Conservation (phyloP, 129 eudicot genomes). For the carrot (Daucus carota) region DNA sequence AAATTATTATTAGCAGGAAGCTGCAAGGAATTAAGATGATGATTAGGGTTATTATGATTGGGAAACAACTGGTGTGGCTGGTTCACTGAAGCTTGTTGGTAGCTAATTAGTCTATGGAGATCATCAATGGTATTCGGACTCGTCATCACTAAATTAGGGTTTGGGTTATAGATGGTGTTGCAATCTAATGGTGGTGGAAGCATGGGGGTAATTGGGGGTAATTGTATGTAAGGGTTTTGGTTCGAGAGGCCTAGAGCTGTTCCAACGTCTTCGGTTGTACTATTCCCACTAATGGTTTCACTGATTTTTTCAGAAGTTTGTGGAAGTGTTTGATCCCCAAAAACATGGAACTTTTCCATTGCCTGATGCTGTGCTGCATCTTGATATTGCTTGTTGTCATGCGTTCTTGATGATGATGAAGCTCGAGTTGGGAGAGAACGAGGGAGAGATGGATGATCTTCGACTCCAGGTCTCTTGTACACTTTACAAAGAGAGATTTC, state of each 20-base stretch:
- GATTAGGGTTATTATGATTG: slow-evolving; percentile 9
- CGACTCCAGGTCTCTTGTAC: slow-evolving; percentile 29
- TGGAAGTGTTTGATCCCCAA: slow-evolving; percentile 19
- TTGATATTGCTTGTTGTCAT: slow-evolving; percentile 4
- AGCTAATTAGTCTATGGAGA: slow-evolving; percentile 51
- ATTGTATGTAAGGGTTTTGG: slow-evolving; percentile 25
- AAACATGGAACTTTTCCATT: slow-evolving; percentile 19
- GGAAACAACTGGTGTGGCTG: slow-evolving; percentile 21
- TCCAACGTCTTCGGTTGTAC: slow-evolving; percentile 43
- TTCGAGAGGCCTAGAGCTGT: slow-evolving; percentile 44
- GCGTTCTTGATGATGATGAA: slow-evolving; percentile 28
- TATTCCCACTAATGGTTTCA: slow-evolving; percentile 47
- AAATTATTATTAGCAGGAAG: slow-evolving; percentile 15
- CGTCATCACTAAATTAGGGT: slow-evolving; percentile 6
- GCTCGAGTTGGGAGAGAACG: slow-evolving; percentile 31
- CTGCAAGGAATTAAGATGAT: slow-evolving; percentile 16
- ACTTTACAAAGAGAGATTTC: slow-evolving; percentile 25
- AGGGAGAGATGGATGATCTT: slow-evolving; percentile 35
- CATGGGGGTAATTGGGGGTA: slow-evolving; percentile 16
- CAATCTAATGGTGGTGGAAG: slow-evolving; percentile 17
- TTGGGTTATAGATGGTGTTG: slow-evolving; percentile 10
- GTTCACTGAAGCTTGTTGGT: slow-evolving; percentile 44
- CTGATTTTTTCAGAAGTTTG: slow-evolving; percentile 25
- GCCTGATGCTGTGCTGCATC: slow-evolving; percentile 2
- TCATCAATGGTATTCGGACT: slow-evolving; percentile 15